Percentiles rank a stretch among this genome's conserved stretches.
Conservation (phyloP, 805 yeast genomes). For the Zygoascus bituminiphila region DNA sequence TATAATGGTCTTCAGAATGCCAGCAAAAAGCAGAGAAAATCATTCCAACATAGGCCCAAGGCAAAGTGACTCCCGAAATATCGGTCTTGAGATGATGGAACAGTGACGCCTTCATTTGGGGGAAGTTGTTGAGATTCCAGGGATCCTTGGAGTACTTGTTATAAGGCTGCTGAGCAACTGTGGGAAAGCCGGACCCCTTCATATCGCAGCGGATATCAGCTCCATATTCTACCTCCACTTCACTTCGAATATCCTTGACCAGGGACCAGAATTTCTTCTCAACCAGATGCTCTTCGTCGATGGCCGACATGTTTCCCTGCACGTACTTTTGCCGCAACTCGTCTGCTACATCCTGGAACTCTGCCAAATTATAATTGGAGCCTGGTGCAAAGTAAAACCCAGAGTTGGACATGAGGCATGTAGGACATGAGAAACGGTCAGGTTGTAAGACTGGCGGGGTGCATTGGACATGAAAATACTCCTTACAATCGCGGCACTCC, state of each 20-base stretch:
- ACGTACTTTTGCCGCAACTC: constrained; percentile 42
- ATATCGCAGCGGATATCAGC: constrained; percentile 32
- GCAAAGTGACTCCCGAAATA: constrained; percentile 87
- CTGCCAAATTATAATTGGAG: constrained; percentile 44
- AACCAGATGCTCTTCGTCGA: constrained; percentile 18
- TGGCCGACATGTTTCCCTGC: constrained; percentile 6
- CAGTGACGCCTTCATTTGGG: constrained; percentile 28
- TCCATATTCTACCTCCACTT: constrained; percentile 33
- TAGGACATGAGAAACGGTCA: constrained; percentile 47
- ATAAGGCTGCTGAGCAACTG: constrained; percentile 22
- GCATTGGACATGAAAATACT: constrained; percentile 33
- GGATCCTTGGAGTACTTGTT: constrained; percentile 28
- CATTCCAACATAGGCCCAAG: constrained; percentile 92
- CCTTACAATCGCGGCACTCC: constrained; percentile 1
- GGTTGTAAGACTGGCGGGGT: constrained; percentile 59
- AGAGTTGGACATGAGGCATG: constrained; percentile 79
- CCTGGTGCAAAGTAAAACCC: constrained; percentile 83
- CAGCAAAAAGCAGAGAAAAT: constrained; percentile 88
- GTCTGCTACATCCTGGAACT: constrained; percentile 51
- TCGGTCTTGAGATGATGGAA: constrained; percentile 27
- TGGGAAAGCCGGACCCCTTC: constrained; percentile 33
- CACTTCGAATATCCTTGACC: constrained; percentile 23
- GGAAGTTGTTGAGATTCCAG: constrained; percentile 33
- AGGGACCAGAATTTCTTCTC: constrained; percentile 32
- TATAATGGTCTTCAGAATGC: constrained; percentile 94